Evolutionary conservation across 1,284 basidiomycete genomes (phyloP), one percentile per base, ranked within the genome.

Genomic region (Cutaneotrichosporon mucoides): DNA sequence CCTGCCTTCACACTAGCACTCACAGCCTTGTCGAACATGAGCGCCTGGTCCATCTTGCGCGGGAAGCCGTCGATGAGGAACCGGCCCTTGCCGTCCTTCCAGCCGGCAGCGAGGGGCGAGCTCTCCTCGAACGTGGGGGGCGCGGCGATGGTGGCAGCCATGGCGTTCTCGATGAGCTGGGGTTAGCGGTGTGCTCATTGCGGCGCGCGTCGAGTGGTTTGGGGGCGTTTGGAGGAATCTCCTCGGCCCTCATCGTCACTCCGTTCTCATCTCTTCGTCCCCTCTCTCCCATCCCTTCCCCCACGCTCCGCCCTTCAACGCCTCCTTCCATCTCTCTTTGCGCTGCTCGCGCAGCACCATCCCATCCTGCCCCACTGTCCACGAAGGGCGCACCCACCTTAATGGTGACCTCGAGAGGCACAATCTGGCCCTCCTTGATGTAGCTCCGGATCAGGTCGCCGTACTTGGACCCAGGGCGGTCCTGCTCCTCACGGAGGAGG

Each of bases 21-120:
- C 69, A 94, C 94, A 51, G 86, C 84, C 72, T 90, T 82, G 73
- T 99, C 96, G 73, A 99, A 99, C 78, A 88, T 88, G 72, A 88
- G 68, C 0, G 95, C 95, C 80, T 99, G 96, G 77, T 99, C 96
- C 92, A 99, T 93, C 83, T 97, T 92, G 62, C 96, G 84, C 49
- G 96, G 96, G 81, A 99, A 99, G 4, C 96, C 96, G 68, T 99
- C 96, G 67, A 99, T 88, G 65, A 99, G 83, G 83, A 99, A 99
- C 51, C 92, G 85, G 43, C 90, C 90, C 60, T 82, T 82, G 44
- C 88, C 90, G 53, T 84, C 80, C 34, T 77, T 75, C 92, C 92
- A 95, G 34, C 84, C 86, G 12, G 47, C 49, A 12, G 59, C 45
- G 34, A 67, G 55, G 10, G 56, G 45, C 13, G 66, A 62, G 48